phyloP scores from a whole-genome alignment of 148 eudicot species.

The Camellia lanceoleosa region DNA sequence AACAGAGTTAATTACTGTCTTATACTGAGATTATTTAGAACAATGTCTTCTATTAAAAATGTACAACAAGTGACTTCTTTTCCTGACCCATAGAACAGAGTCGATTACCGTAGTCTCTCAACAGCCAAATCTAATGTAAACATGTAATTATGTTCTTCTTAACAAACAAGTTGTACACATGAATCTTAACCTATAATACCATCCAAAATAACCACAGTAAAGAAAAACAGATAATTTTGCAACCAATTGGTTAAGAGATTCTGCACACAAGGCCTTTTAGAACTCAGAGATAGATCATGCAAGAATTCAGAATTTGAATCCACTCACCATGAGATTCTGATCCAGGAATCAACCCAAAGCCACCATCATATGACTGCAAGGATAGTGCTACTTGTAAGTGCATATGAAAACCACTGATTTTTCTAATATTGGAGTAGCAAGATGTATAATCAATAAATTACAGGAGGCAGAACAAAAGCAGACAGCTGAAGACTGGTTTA shows the following conservation, averaged over 20 bases:
- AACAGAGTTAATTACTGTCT: too few relatives aligned
- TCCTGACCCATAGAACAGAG: background rate
- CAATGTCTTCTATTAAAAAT: background rate
- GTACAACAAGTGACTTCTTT: background rate
- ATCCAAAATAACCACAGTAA: background rate
- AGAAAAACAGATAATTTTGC: background rate
- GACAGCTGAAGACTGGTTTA: background rate
- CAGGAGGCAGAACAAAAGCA: background rate
- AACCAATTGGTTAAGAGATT: background rate
- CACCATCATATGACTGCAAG: constrained; percentile 96
- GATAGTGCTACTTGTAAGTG: background rate
- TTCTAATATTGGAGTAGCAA: too few relatives aligned
- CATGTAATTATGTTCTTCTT: background rate
- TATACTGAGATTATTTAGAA: background rate
- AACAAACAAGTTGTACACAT: background rate
- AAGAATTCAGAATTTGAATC: constrained; percentile 2
- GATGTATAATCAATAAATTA: background rate
- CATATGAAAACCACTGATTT: background rate
- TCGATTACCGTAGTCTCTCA: background rate
- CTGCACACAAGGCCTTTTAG: too few relatives aligned
- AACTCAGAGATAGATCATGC: background rate
- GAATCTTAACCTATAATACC: background rate
- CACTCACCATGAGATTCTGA: constrained; percentile 96
- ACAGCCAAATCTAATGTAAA: background rate
- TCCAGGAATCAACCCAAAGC: constrained; percentile 92